Base-by-base conservation (phyloP, 2,329 filamentous ascomycete species). In the Xenoacremonium recifei region DNA sequence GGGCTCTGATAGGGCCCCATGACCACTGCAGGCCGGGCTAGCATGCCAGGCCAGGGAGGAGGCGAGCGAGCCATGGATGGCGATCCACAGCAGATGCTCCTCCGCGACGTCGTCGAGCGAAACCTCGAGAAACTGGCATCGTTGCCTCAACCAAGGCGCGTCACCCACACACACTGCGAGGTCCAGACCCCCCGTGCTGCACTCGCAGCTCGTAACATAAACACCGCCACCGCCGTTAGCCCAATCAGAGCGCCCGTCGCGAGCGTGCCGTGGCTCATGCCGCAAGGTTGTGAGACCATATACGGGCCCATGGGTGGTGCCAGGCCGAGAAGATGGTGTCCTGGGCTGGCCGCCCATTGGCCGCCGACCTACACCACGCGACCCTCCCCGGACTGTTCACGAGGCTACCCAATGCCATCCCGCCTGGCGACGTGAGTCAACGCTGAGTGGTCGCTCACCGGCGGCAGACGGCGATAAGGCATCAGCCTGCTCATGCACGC, bases 331-430 rank as follows among this genome's bases (percentile, higher is more conserved):
- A 42, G 35, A 45, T 55, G 57, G 58, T 60, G 58, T 41, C 40
- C 44, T 21, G 45, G 34, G 27, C 25, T 13, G 15, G 13, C 23
- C 36, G n/a, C 19, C 60, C 48, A 70, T 70, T 69, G 67, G 67
- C 42, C 67, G 69, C 62, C 60, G 69, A 67, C 70, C 64, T 50
- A 47, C 44, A 48, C 53, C 54, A 45, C 48, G 45, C 51, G 54
- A 54, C 53, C 58, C 60, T 58, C 57, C 55, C 52, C 39, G 39
- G 36, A 7, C 30, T 47, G 49, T 54, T 59, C 60, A 63, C 60
- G 60, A 62, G 60, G 59, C 58, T 62, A 44, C 41, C 53, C 53
- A 56, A 57, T 61, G 47, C 51, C 44, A 42, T 51, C 50, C 21
- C 42, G 37, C 29, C 44, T 36, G 48, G 42, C 49, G 39, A 29